Base-by-base conservation (phyloP, 805 yeast species). In the Zygotorulaspora chibaensis region DNA sequence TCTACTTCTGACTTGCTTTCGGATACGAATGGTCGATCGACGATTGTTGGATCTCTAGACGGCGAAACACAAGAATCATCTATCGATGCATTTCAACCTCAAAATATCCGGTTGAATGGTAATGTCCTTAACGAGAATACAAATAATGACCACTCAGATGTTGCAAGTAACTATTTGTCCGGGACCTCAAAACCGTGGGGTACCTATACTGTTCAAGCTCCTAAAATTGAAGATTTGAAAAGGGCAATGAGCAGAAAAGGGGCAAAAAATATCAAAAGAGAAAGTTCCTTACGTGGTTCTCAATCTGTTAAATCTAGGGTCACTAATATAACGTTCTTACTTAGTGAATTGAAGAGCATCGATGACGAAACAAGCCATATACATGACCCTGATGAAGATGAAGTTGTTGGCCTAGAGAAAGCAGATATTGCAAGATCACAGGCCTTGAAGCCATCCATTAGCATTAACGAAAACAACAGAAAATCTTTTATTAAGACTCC, bases 281-380 rank as follows among this genome's bases (percentile, higher is more conserved):
- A 42, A 5, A 28, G 33, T 20, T 43, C 59, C 2, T 16, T 61
- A 23, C 49, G 54, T 17, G 67, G 67, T 3, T 56, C 69, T 6
- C 68, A 64, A 43, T 65, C 69, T 7, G 65, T 66, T 3, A 65
- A 58, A 42, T 66, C 70, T 2, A 61, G 59, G 42, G 62, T 66
- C 3, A 66, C 69, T 9, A 63, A 66, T 46, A 65, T 66, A 5
- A 64, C 70, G 6, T 66, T 66, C 42, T 54, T 66, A 34, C 50
- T 66, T 11, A 57, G 58, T 38, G 70, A 66, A 47, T 46, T 66
- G 15, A 59, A 60, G 29, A 60, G 55, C 35, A 49, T 47, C 28
- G 56, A 53, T 26, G 49, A 42, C 26, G 58, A 57, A 16, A 55
- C 50, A 12, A 48, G 54, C 17, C 60, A 51, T 38, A 58, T 65